These are phyloP conservation scores for Botrytis cinerea DNA, from an alignment of 2,329 filamentous ascomycete species.

Conservation along the genomic window DNA sequence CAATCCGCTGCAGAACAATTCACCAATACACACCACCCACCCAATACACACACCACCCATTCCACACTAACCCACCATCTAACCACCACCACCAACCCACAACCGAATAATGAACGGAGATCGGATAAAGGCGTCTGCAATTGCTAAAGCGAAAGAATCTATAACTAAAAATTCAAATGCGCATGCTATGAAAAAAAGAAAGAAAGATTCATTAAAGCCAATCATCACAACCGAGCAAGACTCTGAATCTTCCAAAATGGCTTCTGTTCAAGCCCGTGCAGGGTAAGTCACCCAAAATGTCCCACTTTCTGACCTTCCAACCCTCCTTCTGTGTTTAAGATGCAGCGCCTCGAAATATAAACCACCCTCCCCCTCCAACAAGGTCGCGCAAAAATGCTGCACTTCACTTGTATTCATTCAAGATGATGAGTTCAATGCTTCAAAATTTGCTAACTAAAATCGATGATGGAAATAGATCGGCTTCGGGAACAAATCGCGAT, in stretches of 20 bases:
- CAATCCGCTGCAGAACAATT: background rate
- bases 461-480: constrained; percentile 38
- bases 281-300: constrained; percentile 38
- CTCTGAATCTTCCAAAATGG: constrained; percentile 37
- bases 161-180: constrained; percentile 48
- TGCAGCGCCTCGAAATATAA: constrained; percentile 33
- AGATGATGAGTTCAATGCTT: constrained; percentile 39
- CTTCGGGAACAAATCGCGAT: constrained; percentile 39
- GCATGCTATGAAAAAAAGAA: constrained; percentile 57
- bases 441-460: constrained; percentile 38
- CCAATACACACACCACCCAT: too few relatives aligned
- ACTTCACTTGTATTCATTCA: constrained; percentile 14
- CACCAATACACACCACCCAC: background rate
- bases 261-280: constrained; percentile 41
- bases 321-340: constrained; percentile 22
- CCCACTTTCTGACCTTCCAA: constrained; percentile 25
- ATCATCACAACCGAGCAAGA: constrained; percentile 57
- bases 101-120: constrained; percentile 39
- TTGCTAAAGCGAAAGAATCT: constrained; percentile 61
- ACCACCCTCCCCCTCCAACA: constrained; percentile 8
- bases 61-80: background rate
- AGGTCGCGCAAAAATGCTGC: constrained; percentile 24
- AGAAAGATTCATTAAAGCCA: constrained; percentile 58
- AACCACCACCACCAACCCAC: background rate
- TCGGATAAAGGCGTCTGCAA: constrained; percentile 46